These are phyloP conservation scores for Neonectria neomacrospora DNA, from an alignment of 2,329 filamentous ascomycete species.

Conservation along the genomic window DNA sequence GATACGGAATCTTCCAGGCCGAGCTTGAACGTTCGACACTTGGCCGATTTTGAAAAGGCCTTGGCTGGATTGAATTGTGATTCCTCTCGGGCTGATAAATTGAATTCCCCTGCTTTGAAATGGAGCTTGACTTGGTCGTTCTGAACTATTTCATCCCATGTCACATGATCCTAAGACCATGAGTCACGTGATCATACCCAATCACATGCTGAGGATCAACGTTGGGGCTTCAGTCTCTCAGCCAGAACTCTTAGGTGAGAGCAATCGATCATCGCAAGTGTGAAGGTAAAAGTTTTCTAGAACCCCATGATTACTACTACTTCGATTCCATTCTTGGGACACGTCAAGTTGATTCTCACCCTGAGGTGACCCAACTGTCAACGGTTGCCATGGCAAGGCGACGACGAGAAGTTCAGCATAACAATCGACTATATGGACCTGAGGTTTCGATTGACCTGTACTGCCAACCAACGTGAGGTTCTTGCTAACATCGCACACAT, in stretches of 20 bases:
- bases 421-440: not conserved
- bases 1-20: constrained; percentile 37
- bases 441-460: not conserved
- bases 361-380: too few species aligned
- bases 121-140: constrained; percentile 2
- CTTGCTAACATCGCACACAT: not conserved
- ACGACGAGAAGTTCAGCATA: not conserved
- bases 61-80: not conserved
- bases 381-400: not conserved
- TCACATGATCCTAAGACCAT: constrained; percentile 9
- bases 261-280: not conserved
- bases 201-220: not conserved
- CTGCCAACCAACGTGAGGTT: not conserved
- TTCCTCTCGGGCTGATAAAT: constrained; percentile 1
- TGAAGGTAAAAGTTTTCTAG: not conserved
- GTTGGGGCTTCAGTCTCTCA: not conserved
- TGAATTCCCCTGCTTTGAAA: constrained; percentile 12
- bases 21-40: not conserved
- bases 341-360: not conserved
- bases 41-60: not conserved
- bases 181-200: constrained; percentile 12
- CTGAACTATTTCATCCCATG: constrained; percentile 8
- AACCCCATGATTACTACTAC: not conserved
- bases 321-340: not conserved
- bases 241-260: not conserved